phyloP scores from a whole-genome alignment of 75 land plant species.

The Sequoia sempervirens region DNA sequence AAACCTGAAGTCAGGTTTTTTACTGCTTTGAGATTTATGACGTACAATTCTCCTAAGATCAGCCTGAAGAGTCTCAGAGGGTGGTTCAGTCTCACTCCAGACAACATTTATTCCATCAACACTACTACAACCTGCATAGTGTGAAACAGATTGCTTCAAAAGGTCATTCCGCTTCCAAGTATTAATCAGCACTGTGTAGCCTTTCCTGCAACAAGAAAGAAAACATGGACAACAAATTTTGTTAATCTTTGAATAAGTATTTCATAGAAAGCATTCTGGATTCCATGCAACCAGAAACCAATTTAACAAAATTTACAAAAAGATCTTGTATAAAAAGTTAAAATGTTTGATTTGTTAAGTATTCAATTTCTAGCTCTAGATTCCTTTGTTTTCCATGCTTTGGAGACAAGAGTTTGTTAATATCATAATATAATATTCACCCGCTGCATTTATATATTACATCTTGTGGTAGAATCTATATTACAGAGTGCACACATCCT shows the following conservation, averaged over 20 bases:
- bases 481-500: background rate
- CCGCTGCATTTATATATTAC: background rate
- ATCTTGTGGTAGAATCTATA: background rate
- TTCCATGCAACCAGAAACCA: background rate
- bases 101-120: conserved; percentile 84
- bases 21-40: conserved; percentile 30
- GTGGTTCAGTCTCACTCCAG: conserved; percentile 91
- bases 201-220: conserved; percentile 42
- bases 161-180: conserved; percentile 95
- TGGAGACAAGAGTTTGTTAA: background rate
- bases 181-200: conserved; percentile 81
- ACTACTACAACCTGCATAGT: conserved; percentile 69
- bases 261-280: background rate
- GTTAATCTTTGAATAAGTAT: background rate
- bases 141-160: conserved; percentile 73
- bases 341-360: background rate
- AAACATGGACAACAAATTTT: background rate
- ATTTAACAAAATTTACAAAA: background rate
- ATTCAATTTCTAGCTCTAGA: background rate
- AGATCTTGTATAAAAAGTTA: background rate
- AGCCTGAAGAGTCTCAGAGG: conserved; percentile 41
- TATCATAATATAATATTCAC: background rate
- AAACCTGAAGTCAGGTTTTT: conserved; percentile 47
- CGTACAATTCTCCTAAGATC: conserved; percentile 24
- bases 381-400: background rate